Evolutionary conservation across 2,329 filamentous ascomycete species (phyloP).

Genomic region (Clonostachys byssicola): DNA sequence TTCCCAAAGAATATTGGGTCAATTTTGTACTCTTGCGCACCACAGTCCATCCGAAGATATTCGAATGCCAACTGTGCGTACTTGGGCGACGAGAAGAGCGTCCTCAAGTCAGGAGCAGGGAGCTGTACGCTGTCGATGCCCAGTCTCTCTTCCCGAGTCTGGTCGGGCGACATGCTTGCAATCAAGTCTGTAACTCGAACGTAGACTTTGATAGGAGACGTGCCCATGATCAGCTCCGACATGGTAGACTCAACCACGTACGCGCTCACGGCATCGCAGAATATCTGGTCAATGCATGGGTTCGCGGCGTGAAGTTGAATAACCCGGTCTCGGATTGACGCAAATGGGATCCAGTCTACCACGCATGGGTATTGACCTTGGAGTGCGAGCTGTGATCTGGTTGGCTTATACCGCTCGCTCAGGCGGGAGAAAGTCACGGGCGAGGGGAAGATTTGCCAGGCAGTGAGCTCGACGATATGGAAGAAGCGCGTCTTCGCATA

Average conservation of each 20-base stretch:
- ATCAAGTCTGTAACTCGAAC: conserved; percentile 21
- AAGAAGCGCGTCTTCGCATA: conserved; percentile 32
- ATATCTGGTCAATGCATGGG: conserved; percentile 21
- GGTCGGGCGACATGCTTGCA: conserved; percentile 12
- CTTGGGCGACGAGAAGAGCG: conserved; percentile 11
- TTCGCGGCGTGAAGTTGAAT: conserved; percentile 22
- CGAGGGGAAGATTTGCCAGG: conserved; percentile 23
- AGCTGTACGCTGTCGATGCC: conserved; percentile 2
- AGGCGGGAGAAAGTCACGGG: conserved; percentile 15
- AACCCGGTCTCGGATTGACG: conserved; percentile 16
- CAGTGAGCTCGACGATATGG: conserved; percentile 24
- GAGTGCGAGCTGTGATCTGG: conserved; percentile 9
- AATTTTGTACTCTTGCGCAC: conserved; percentile 23
- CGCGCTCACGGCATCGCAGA: conserved; percentile 22
- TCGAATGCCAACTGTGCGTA: conserved; percentile 17
- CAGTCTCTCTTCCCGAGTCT: not conserved
- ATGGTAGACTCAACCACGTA: conserved; percentile 21
- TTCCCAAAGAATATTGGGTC: conserved; percentile 22
- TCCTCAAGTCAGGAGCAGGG: conserved; percentile 13
- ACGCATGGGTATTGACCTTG: conserved; percentile 4
- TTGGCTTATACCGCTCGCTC: conserved; percentile 19
- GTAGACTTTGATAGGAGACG: conserved; percentile 16
- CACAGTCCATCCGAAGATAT: conserved; percentile 21
- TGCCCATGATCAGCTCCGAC: conserved; percentile 16
- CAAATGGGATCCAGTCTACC: conserved; percentile 23